Conservation (phyloP, 2,329 filamentous ascomycete genomes). For the Westerdykella aurantiaca region DNA sequence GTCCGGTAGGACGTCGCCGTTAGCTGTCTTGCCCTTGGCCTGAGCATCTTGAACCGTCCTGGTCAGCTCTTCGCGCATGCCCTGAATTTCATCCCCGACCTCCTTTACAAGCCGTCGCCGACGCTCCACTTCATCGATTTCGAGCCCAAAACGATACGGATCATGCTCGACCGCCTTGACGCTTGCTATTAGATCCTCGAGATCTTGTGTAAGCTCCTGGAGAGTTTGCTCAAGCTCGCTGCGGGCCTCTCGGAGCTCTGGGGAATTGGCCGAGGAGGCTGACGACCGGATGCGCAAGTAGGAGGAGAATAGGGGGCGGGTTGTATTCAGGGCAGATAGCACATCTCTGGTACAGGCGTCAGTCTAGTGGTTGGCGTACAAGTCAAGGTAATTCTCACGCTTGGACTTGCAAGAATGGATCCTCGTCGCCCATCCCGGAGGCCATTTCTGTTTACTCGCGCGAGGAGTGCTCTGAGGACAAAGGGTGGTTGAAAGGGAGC, state of each 20-base stretch:
- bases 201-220: constrained; percentile 68
- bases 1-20: constrained; percentile 52
- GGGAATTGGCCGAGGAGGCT: constrained; percentile 60
- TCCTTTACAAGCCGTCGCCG: constrained; percentile 80
- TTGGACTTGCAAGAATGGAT: constrained; percentile 49
- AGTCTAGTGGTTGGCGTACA: constrained; percentile 11
- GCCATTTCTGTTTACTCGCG: constrained; percentile 27
- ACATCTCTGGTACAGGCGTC: constrained; percentile 66
- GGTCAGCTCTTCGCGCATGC: constrained; percentile 78
- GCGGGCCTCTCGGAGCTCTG: constrained; percentile 57
- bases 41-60: constrained; percentile 48
- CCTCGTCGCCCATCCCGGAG: constrained; percentile 32
- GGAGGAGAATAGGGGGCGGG: constrained; percentile 83
- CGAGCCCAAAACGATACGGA: constrained; percentile 80
- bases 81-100: constrained; percentile 79
- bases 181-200: constrained; percentile 80
- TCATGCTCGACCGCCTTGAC: constrained; percentile 83
- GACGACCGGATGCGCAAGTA: constrained; percentile 94
- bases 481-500: constrained; percentile 1
- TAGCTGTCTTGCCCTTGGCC: constrained; percentile 33
- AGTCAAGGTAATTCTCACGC: constrained; percentile 27
- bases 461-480: constrained; percentile 6
- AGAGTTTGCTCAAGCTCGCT: constrained; percentile 75
- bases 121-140: constrained; percentile 72
- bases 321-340: constrained; percentile 70